Evolutionary conservation across 768 basidiomycete genomes (phyloP), one percentile per base, ranked within the genome.

Genomic region (Boletellus emodensis): DNA sequence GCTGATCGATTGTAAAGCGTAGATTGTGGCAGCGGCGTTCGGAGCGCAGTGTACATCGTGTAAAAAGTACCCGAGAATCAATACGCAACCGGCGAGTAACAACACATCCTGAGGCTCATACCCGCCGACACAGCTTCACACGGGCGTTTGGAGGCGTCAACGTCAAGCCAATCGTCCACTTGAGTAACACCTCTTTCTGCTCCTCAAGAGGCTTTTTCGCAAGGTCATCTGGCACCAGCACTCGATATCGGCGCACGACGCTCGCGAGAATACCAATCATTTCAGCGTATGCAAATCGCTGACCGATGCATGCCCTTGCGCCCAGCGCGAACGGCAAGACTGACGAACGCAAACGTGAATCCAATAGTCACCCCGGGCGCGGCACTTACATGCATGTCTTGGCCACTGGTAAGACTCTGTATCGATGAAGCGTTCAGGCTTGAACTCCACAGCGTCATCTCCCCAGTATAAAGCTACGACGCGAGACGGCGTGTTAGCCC

Each of bases 401-500:
- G 77, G 79, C 78, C 78, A 81, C 28, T 69, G 68, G 48, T 80
- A 79, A 1, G 69, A 62, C 6, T 70, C 70, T 0, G 75, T 78
- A 45, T 80, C 78, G 24, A 81, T 67, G 58, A 80, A 81, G 0
- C 75, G 71, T 40, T 76, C 75, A 0, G 78, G 78, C 40, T 63
- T 77, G 66, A 78, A 81, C 17, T 71, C 69, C 10, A 52, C 61
- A 0, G 49, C 66, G 46, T 80, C 77, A 12, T 68, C 59, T 6
- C 79, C 79, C 79, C 79, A 80, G 40, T 76, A 69, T 15, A 76
- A 61, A 3, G 75, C 79, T 81, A 40, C 8, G n/a, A 11, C 1
- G 7, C 3, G 7, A 8, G 42, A 33, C 9, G 1, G 18, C 40
- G 40, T 30, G 13, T 45, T 1, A 48, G 14, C 24, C 9, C 2